Evolutionary conservation across 306 rosid genomes (phyloP).

Genomic region (Biancaea sappan): DNA sequence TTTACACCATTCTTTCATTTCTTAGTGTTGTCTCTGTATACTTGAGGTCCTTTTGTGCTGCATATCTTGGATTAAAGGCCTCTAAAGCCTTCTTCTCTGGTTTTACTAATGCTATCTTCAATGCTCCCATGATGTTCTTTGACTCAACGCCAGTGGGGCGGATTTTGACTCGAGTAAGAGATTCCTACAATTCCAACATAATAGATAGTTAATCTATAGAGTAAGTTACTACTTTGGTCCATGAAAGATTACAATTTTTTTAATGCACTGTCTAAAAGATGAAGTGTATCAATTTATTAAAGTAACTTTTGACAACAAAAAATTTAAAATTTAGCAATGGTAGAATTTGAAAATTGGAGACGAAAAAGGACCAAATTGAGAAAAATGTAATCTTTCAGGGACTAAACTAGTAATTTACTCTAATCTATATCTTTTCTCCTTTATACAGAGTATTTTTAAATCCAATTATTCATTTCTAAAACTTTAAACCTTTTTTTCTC

Average conservation of each 20-base stretch:
- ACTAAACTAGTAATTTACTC: too few relatives aligned
- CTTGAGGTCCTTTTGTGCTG: slow-evolving; percentile 37
- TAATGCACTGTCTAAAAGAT: too few relatives aligned
- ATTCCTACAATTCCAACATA: neutral
- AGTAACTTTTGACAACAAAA: too few relatives aligned
- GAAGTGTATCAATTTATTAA: too few relatives aligned
- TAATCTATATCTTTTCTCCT: neutral
- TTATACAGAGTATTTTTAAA: neutral
- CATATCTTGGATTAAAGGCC: slow-evolving; percentile 49
- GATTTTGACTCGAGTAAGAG: slow-evolving; percentile 64
- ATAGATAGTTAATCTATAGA: too few relatives aligned
- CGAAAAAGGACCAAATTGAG: too few relatives aligned
- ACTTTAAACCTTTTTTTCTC: neutral
- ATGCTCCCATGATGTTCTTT: slow-evolving; percentile 71
- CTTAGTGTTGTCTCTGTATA: slow-evolving; percentile 44
- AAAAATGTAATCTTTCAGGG: too few relatives aligned
- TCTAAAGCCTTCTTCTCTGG: slow-evolving; percentile 55
- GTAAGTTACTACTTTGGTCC: too few relatives aligned
- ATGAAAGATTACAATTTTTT: too few relatives aligned
- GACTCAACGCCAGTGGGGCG: slow-evolving; percentile 46
- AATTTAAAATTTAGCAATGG: too few relatives aligned
- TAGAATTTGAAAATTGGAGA: too few relatives aligned
- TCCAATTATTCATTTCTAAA: neutral
- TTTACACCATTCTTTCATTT: slow-evolving; percentile 53
- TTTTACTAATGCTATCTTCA: slow-evolving; percentile 54